Percentiles rank a stretch among this genome's conserved stretches.
Conservation (phyloP, 75 land plant genomes). For the Isoetes taiwanensis region DNA sequence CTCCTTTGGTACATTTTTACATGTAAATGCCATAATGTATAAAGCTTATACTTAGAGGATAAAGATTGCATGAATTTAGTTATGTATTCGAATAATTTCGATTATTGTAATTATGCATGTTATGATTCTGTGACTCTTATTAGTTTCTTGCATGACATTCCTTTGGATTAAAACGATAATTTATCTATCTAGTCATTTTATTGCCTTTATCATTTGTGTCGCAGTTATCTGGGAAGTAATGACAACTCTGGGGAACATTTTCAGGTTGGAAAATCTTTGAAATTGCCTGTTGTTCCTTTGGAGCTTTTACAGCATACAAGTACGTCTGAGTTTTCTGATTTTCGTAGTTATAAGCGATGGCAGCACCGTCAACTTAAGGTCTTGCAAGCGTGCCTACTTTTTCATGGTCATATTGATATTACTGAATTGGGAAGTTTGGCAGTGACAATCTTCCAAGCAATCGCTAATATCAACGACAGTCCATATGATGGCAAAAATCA, state of each 20-base stretch:
- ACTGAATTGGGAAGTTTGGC: not conserved
- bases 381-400: not conserved
- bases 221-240: too few relatives aligned
- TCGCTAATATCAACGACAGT: not conserved
- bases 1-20: not conserved
- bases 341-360: not conserved
- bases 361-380: slow-evolving; percentile 1
- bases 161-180: not conserved
- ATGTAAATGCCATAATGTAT: not conserved
- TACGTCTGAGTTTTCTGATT: not conserved
- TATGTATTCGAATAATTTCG: too few relatives aligned
- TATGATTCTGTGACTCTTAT: not conserved
- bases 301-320: not conserved
- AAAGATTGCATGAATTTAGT: not conserved
- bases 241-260: too few relatives aligned
- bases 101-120: too few relatives aligned
- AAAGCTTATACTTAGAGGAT: not conserved
- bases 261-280: not conserved
- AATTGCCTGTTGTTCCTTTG: not conserved
- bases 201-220: not conserved
- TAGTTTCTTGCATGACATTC: not conserved
- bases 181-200: not conserved
- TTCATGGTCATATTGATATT: not conserved
- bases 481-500: not conserved
- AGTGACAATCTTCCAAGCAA: not conserved